These are phyloP conservation scores for Penicillium corylophilum DNA, from an alignment of 2,329 filamentous ascomycete genomes.

Conservation along the genomic window DNA sequence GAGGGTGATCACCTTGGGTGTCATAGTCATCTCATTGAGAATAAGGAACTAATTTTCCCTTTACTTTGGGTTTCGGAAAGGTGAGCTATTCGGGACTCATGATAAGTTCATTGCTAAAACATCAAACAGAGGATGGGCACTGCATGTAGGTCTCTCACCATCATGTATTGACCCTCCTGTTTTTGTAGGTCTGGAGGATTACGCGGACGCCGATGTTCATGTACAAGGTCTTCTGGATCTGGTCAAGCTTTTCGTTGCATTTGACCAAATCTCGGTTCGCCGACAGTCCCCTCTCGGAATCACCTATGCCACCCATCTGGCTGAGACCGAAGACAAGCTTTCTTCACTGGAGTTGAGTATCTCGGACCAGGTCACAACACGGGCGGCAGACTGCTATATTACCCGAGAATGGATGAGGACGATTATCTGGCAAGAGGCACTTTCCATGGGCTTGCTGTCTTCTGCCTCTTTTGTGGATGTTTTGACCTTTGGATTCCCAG, in stretches of 20 bases:
- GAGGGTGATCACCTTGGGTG: neutral
- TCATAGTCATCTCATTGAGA: slow-evolving; percentile 21
- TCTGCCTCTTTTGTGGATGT: slow-evolving; percentile 20
- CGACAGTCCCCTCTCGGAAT: neutral
- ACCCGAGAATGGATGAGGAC: slow-evolving; percentile 35
- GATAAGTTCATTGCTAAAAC: neutral
- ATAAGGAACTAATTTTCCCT: slow-evolving; percentile 26
- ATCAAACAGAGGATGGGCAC: slow-evolving; percentile 28
- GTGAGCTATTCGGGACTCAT: slow-evolving; percentile 6
- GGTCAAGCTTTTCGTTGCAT: slow-evolving; percentile 25
- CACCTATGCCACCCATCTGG: slow-evolving; percentile 9
- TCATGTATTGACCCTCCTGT: slow-evolving; percentile 21
- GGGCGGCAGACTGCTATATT: slow-evolving; percentile 30
- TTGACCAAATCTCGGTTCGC: slow-evolving; percentile 20
- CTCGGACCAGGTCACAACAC: slow-evolving; percentile 14
- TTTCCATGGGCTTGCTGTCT: slow-evolving; percentile 27
- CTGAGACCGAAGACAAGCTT: slow-evolving; percentile 21
- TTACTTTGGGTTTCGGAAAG: slow-evolving; percentile 33
- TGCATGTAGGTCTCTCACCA: slow-evolving; percentile 30
- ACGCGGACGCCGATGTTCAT: slow-evolving; percentile 14
- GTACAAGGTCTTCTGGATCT: slow-evolving; percentile 27
- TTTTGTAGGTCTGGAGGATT: slow-evolving; percentile 5
- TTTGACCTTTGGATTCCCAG: slow-evolving; percentile 29
- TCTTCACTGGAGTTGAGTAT: slow-evolving; percentile 17
- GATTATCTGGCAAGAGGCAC: slow-evolving; percentile 33